These are phyloP conservation scores for Saccharomyces mikatae DNA, from an alignment of 805 yeast species.

Conservation along the genomic window DNA sequence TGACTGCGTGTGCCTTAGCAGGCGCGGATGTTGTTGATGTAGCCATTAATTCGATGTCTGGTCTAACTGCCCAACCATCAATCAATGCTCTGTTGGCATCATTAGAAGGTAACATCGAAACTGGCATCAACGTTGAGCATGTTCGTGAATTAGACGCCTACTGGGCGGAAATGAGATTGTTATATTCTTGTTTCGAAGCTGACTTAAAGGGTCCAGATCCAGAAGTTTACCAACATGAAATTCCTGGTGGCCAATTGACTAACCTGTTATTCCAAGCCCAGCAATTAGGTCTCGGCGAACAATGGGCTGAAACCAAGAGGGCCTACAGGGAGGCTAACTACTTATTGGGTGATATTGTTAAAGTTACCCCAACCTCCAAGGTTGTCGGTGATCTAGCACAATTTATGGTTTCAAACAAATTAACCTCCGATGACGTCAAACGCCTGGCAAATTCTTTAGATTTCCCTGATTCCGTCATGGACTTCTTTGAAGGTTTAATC, in stretches of 20 bases:
- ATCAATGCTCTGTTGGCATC: conserved; percentile 87
- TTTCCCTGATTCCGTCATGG: conserved; percentile 96
- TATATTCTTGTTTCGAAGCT: conserved; percentile 94
- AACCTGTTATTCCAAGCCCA: conserved; percentile 96
- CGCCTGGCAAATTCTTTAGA: conserved; percentile 82
- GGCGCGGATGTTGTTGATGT: conserved; percentile 98
- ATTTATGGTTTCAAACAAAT: conserved; percentile 93
- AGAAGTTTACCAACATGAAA: conserved; percentile 94
- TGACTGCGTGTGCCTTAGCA: conserved; percentile 85
- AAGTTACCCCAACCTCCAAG: conserved; percentile 96
- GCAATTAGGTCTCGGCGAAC: conserved; percentile 91
- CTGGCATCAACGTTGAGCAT: conserved; percentile 56
- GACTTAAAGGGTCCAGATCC: conserved; percentile 98
- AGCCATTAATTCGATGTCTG: conserved; percentile 93
- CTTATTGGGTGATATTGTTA: conserved; percentile 88
- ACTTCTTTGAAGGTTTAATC: conserved; percentile 96
- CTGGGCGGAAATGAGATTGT: conserved; percentile 97
- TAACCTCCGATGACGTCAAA: conserved; percentile 72
- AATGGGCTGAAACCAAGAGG: conserved; percentile 90
- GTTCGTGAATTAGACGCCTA: conserved; percentile 81
- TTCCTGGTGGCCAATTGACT: conserved; percentile 98
- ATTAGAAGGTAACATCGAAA: conserved; percentile 71
- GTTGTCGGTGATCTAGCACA: conserved; percentile 98
- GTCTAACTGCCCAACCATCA: conserved; percentile 96
- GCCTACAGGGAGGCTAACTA: conserved; percentile 86